Percentiles rank a stretch among this genome's conserved stretches.
Conservation (phyloP, 352 stramenopile species). For the Paralagenidium karlingii region DNA sequence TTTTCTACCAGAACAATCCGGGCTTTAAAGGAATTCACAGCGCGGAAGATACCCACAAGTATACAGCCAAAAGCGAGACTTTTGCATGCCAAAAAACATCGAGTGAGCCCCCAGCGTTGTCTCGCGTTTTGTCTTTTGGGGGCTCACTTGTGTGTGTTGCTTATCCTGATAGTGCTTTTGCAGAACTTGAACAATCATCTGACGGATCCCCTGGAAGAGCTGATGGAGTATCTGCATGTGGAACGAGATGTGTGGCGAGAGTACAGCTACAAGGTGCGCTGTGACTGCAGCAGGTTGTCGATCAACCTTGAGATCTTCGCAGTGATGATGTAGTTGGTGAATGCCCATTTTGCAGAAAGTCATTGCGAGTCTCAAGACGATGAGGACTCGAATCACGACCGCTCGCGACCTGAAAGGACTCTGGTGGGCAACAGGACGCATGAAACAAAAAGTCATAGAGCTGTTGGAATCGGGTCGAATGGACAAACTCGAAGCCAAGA, state of each 20-base stretch:
- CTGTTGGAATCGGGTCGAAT: conserved; percentile 62
- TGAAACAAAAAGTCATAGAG: conserved; percentile 61
- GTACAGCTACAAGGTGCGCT: conserved; percentile 66
- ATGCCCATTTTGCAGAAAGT: conserved; percentile 39
- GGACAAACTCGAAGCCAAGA: conserved; percentile 74
- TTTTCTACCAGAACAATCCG: conserved; percentile 72
- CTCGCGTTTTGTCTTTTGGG: not conserved
- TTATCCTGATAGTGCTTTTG: conserved; percentile 31
- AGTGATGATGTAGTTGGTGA: too few species aligned
- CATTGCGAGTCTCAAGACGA: conserved; percentile 53
- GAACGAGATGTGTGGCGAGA: conserved; percentile 66
- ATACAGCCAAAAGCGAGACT: conserved; percentile 25
- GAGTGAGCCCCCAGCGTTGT: conserved; percentile 14
- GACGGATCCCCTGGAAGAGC: conserved; percentile 57
- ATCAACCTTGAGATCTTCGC: not conserved
- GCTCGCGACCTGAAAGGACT: conserved; percentile 46
- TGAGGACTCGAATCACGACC: conserved; percentile 37
- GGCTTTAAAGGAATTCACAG: conserved; percentile 30
- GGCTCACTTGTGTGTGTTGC: not conserved
- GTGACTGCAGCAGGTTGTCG: not conserved
- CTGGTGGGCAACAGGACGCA: conserved; percentile 52
- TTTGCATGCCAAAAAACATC: conserved; percentile 69
- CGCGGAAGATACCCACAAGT: conserved; percentile 12
- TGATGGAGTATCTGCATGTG: conserved; percentile 71
- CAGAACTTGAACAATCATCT: conserved; percentile 65